Percentiles rank a stretch among this genome's conserved stretches.
Evolutionary conservation across 805 yeast species (phyloP).

Genomic region (Lachancea sp.): DNA sequence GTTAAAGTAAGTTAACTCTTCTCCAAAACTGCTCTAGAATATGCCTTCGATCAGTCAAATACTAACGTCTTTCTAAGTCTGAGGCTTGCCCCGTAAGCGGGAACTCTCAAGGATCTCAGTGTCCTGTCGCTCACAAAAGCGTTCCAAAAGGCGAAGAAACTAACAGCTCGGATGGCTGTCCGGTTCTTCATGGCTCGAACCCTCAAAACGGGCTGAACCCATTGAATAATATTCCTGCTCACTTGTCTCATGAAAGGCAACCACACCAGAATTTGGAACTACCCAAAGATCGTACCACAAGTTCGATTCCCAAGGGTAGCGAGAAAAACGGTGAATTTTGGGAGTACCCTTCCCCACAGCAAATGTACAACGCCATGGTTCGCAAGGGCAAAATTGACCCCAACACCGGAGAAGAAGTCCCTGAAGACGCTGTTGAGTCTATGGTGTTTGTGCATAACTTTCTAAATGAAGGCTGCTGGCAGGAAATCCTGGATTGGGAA

Average conservation of each 20-base stretch:
- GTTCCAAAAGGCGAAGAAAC: slow-evolving; percentile 24
- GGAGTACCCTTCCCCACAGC: slow-evolving; percentile 99
- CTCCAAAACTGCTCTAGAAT: background rate
- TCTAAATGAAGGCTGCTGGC: slow-evolving; percentile 96
- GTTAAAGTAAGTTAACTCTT: slow-evolving; percentile 13
- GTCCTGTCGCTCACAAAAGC: slow-evolving; percentile 36
- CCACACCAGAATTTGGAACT: slow-evolving; percentile 76
- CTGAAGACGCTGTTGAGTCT: slow-evolving; percentile 90
- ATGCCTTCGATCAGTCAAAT: background rate
- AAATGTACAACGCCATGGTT: slow-evolving; percentile 96
- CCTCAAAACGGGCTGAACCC: slow-evolving; percentile 52
- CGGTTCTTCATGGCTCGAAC: slow-evolving; percentile 26
- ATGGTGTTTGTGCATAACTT: slow-evolving; percentile 98
- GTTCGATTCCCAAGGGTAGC: slow-evolving; percentile 88
- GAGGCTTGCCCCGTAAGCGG: background rate
- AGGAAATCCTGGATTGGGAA: slow-evolving; percentile 91
- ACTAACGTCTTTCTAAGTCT: background rate
- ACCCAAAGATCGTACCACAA: slow-evolving; percentile 77
- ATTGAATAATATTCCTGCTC: slow-evolving; percentile 80
- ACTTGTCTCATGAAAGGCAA: slow-evolving; percentile 52
- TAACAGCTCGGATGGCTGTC: slow-evolving; percentile 23
- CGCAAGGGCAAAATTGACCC: slow-evolving; percentile 68
- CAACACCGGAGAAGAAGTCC: slow-evolving; percentile 58
- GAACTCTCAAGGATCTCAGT: slow-evolving; percentile 5
- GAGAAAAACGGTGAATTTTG: slow-evolving; percentile 80